phyloP scores from a whole-genome alignment of 371 early-diverging fungal species.

The Haplosporangium sp. region DNA sequence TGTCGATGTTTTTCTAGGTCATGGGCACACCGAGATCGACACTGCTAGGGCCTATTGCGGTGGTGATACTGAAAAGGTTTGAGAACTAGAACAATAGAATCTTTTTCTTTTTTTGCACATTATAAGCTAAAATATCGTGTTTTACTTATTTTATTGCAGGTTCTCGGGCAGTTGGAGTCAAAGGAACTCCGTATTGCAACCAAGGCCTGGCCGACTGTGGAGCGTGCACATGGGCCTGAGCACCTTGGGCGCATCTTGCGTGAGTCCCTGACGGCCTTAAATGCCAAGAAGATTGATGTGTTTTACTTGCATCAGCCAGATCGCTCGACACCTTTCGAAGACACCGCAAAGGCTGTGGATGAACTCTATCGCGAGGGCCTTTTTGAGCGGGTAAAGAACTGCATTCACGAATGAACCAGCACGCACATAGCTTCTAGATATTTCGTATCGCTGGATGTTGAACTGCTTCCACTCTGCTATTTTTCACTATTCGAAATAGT shows the following conservation, averaged over 20 bases:
- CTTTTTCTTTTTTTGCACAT: not conserved
- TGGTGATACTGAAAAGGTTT: constrained; percentile 13
- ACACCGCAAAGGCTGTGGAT: constrained; percentile 58
- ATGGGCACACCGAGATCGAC: constrained; percentile 20
- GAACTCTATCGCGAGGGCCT: constrained; percentile 58
- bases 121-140: not conserved
- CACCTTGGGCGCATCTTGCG: constrained; percentile 57
- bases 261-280: constrained; percentile 48
- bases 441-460: not conserved
- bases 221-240: constrained; percentile 62
- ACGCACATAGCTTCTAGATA: too few species aligned
- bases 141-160: constrained; percentile 6
- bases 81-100: not conserved
- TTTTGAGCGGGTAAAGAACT: constrained; percentile 51
- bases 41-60: constrained; percentile 16
- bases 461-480: not conserved
- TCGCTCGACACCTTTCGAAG: constrained; percentile 57
- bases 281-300: constrained; percentile 58
- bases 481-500: constrained; percentile 13
- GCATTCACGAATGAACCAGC: too few species aligned
- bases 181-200: constrained; percentile 47
- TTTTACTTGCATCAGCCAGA: constrained; percentile 64
- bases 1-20: constrained; percentile 6
- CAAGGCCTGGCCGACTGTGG: constrained; percentile 64
- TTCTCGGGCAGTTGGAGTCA: constrained; percentile 7